These are phyloP conservation scores for Echinochloa phyllopogon DNA, from an alignment of 176 grass and related monocot genomes.

Conservation along the genomic window DNA sequence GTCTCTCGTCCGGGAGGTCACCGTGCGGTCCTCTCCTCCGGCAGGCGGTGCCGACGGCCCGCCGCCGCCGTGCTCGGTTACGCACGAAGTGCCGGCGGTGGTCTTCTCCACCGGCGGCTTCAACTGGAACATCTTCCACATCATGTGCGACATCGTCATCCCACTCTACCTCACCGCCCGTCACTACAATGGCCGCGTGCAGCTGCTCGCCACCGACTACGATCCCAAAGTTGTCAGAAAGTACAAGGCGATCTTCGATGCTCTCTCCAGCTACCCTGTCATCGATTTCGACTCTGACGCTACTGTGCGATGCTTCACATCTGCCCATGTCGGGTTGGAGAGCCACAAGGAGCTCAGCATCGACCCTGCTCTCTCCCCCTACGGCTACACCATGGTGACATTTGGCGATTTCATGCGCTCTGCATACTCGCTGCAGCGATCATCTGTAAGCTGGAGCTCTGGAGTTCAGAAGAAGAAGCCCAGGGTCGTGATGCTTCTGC, in stretches of 20 bases:
- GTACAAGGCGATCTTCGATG: conserved; percentile 40
- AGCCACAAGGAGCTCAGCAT: conserved; percentile 60
- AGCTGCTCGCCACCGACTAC: conserved; percentile 55
- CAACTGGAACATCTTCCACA: conserved; percentile 65
- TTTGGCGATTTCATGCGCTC: conserved; percentile 64
- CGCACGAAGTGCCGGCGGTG: conserved; percentile 54
- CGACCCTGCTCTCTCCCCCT: conserved; percentile 33
- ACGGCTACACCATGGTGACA: conserved; percentile 48
- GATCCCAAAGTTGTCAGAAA: conserved; percentile 42
- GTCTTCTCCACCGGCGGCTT: conserved; percentile 65
- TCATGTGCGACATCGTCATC: conserved; percentile 64
- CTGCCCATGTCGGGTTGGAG: conserved; percentile 50
- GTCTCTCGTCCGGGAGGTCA: conserved; percentile 44
- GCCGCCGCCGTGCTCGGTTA: conserved; percentile 40
- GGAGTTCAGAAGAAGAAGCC: conserved; percentile 33
- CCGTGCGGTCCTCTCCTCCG: not conserved
- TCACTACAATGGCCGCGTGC: conserved; percentile 55
- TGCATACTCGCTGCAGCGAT: conserved; percentile 43
- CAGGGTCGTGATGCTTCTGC: conserved; percentile 53
- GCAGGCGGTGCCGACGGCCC: not conserved
- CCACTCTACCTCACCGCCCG: conserved; percentile 64
- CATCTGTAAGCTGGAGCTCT: not conserved
- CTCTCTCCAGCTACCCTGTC: conserved; percentile 48
- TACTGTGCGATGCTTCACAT: conserved; percentile 58
- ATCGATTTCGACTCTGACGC: conserved; percentile 60